These are phyloP conservation scores for Erysiphe pulchra DNA, from an alignment of 2,329 filamentous ascomycete genomes.

Conservation along the genomic window DNA sequence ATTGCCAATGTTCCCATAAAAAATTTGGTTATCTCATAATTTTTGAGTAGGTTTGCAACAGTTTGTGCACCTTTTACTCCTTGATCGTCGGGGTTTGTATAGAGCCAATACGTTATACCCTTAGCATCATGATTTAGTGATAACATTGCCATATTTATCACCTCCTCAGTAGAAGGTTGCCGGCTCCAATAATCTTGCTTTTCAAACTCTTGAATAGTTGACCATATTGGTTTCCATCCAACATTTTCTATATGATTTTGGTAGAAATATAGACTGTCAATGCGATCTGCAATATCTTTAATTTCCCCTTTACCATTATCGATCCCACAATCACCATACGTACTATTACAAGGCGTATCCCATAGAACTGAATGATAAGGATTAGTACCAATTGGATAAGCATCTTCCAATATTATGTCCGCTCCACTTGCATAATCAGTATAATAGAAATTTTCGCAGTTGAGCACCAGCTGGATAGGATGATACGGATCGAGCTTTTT, in stretches of 20 bases:
- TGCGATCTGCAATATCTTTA: slow-evolving; percentile 18
- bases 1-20: slow-evolving; percentile 12
- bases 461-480: slow-evolving; percentile 23
- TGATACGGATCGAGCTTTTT: slow-evolving; percentile 24
- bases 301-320: slow-evolving; percentile 19
- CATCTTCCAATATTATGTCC: slow-evolving; percentile 24
- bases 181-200: slow-evolving; percentile 21
- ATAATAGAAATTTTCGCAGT: slow-evolving; percentile 27
- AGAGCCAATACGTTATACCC: slow-evolving; percentile 21
- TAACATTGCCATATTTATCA: slow-evolving; percentile 21
- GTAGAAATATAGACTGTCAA: slow-evolving; percentile 18
- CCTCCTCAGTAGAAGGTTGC: slow-evolving; percentile 20
- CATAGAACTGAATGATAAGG: slow-evolving; percentile 19
- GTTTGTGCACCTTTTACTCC: slow-evolving; percentile 11
- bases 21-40: slow-evolving; percentile 13
- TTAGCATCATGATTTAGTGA: slow-evolving; percentile 23
- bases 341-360: slow-evolving; percentile 21
- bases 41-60: slow-evolving; percentile 17
- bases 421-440: slow-evolving; percentile 21
- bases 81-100: slow-evolving; percentile 18
- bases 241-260: slow-evolving; percentile 15
- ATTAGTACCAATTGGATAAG: slow-evolving; percentile 23
- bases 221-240: slow-evolving; percentile 20
- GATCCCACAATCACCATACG: slow-evolving; percentile 26
- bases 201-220: slow-evolving; percentile 23